Evolutionary conservation across 768 basidiomycete species (phyloP).

Genomic region (Tephrocybe rancida): DNA sequence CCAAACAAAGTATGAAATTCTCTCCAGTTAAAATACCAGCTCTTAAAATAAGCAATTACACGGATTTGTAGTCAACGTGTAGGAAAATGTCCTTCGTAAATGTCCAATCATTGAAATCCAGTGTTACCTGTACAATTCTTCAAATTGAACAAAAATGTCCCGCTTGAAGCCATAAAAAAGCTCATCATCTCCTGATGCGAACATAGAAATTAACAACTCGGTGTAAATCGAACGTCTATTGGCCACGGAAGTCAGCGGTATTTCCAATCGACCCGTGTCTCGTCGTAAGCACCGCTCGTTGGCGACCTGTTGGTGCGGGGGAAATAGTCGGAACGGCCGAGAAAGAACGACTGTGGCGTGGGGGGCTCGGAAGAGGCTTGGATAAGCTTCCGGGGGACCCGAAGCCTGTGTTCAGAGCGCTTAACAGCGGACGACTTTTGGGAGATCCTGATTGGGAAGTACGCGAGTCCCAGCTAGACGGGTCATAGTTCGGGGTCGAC

Average conservation of each 20-base stretch:
- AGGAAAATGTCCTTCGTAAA: background rate
- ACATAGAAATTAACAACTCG: background rate
- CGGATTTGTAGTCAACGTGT: too few species aligned
- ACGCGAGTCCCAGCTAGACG: conserved; percentile 15
- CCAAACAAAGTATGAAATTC: too few species aligned
- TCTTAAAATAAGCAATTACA: too few species aligned
- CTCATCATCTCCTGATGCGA: background rate
- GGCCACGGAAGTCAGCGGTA: background rate
- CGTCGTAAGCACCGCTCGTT: conserved; percentile 12
- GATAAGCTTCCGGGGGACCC: background rate
- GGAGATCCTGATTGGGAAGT: background rate
- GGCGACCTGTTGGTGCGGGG: conserved; percentile 7
- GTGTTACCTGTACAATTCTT: background rate
- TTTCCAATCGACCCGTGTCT: conserved; percentile 6
- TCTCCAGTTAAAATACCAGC: too few species aligned
- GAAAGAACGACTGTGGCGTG: conserved; percentile 17
- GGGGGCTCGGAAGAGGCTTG: conserved; percentile 2
- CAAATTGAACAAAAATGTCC: background rate
- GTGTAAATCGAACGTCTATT: background rate
- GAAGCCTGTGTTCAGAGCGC: conserved; percentile 7
- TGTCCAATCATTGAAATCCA: background rate
- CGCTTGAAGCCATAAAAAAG: background rate
- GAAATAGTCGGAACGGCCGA: conserved; percentile 9
- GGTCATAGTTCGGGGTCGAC: conserved; percentile 15
- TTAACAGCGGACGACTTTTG: conserved; percentile 5